phyloP scores from a whole-genome alignment of 768 basidiomycete genomes.

The Boletus fagicola region DNA sequence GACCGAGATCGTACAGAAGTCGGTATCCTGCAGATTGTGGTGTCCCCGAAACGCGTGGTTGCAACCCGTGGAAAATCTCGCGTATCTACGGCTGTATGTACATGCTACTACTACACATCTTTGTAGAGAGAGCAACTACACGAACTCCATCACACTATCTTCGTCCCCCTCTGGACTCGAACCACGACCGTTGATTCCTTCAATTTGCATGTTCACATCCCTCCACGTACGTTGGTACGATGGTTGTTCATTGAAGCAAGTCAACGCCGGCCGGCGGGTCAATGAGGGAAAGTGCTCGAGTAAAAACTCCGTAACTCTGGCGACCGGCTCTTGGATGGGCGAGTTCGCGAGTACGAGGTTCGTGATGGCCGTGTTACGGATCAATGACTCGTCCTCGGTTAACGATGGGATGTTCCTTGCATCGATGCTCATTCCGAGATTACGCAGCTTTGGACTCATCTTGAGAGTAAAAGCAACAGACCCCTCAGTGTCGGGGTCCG shows the following conservation, averaged over 20 bases:
- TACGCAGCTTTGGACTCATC: not conserved
- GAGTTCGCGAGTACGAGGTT: not conserved
- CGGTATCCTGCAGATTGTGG: not conserved
- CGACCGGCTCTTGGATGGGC: not conserved
- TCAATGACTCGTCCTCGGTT: not conserved
- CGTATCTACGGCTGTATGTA: not conserved
- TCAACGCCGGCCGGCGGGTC: not conserved
- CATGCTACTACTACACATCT: not conserved
- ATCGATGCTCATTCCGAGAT: slow-evolving; percentile 4
- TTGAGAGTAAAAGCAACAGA: slow-evolving; percentile 2
- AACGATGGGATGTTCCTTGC: slow-evolving; percentile 1
- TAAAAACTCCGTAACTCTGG: not conserved
- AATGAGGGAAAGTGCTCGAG: slow-evolving; percentile 6
- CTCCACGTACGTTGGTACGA: not conserved
- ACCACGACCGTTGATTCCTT: not conserved
- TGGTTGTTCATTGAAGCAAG: no score
- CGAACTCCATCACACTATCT: not conserved
- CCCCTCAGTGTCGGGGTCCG: slow-evolving; percentile 5
- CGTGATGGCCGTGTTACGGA: slow-evolving; percentile 3
- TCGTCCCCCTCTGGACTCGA: not conserved
- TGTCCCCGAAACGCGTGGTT: not conserved
- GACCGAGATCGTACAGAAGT: not conserved
- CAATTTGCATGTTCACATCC: not conserved
- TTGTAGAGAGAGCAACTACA: not conserved
- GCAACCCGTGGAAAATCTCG: slow-evolving; percentile 20